Evolutionary conservation across 2,329 filamentous ascomycete species (phyloP).

Genomic region (Periconia macrospinosa): DNA sequence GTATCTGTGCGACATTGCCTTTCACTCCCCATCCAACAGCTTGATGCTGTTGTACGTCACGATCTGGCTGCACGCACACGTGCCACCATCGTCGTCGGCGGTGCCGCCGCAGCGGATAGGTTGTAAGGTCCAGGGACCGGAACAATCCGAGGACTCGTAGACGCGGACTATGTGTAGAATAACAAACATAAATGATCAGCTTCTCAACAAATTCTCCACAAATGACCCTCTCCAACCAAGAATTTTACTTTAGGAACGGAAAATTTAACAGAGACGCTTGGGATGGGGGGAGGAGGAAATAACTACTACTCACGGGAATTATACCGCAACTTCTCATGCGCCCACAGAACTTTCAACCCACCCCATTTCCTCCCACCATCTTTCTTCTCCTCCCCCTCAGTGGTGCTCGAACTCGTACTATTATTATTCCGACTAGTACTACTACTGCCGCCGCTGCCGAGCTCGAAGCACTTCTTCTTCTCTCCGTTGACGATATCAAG

Average conservation of each 20-base stretch:
- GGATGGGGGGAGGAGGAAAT: background rate
- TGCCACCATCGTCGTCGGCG: background rate
- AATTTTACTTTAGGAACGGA: no score
- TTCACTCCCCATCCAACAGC: background rate
- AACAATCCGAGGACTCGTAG: constrained; percentile 3
- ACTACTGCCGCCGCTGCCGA: no score
- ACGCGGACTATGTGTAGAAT: constrained; percentile 4
- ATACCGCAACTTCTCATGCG: constrained; percentile 5
- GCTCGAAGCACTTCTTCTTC: background rate
- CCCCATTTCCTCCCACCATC: background rate
- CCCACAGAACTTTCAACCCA: background rate
- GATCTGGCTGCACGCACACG: constrained; percentile 8
- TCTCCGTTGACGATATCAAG: background rate
- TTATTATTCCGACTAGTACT: no score
- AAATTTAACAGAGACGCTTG: no score
- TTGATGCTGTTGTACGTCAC: constrained; percentile 6
- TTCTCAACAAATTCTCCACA: no score
- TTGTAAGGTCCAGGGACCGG: constrained; percentile 6
- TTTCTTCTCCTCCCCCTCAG: background rate
- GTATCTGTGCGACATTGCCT: no score
- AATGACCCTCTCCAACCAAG: no score
- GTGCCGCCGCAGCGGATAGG: constrained; percentile 1
- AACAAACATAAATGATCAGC: no score
- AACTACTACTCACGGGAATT: constrained; percentile 9
- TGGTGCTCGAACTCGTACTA: no score